Base-by-base conservation (phyloP, 2,329 filamentous ascomycete species). In the Mycogone perniciosa region DNA sequence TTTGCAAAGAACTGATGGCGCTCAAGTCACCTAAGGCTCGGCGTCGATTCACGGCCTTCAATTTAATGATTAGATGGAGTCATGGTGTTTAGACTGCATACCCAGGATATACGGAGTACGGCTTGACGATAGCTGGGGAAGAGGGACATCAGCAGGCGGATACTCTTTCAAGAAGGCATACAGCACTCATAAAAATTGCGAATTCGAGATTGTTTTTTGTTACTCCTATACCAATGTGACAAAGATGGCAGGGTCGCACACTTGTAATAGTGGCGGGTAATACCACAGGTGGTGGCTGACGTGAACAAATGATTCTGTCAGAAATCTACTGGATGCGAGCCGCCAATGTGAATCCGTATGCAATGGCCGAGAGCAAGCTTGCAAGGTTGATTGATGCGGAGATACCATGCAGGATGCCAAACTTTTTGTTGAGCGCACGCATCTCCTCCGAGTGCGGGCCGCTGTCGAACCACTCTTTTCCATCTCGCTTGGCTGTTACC, bases 361-460 rank as follows among this genome's bases (percentile, higher is more conserved):
- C 83, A 4, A 95, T 63, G 39, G 85, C 84, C 0, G 84, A 82
- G 39, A 85, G 66, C 44, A 95, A 76, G 0, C 82, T 85, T 2
- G 79, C 68, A 53, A 97, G 64, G 66, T 96, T 96, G 20, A 95
- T 67, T 54, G 95, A 67, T 30, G 87, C 87, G 6, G 89, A 95
- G 44, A 88, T 71, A 5, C 91, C 89, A 68, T 99, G 93, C 51
- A 96, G 69, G 55, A 79, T 80, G 11, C 80, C 82, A 67, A 97
- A 97, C 56, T 75, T 76, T 71, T 83, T 87, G 74, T 92, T 95
- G 60, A 95, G 68, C 7, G 75, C 76, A 59, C 81, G 69, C 91
- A 97, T 96, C 72, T 92, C 88, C 59, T 84, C 76, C 5, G 87
- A 93, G 62, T 95, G 88, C 37, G 89, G 88, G 1, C 84, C 79